Evolutionary conservation across 805 yeast species (phyloP).

Genomic region (Starmerella geochares): DNA sequence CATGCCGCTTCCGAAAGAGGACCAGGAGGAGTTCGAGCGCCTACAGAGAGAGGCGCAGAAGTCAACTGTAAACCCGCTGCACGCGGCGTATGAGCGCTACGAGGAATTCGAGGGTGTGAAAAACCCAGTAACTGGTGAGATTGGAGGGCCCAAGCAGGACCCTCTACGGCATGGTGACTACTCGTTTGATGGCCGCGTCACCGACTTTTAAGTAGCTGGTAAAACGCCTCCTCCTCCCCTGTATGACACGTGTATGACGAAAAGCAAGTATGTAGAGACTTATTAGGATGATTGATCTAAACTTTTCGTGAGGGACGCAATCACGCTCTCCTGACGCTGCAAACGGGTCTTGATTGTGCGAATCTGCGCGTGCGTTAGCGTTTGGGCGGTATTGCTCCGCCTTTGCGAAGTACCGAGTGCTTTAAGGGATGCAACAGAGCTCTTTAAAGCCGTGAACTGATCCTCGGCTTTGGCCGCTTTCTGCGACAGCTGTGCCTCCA

Average conservation of each 20-base stretch:
- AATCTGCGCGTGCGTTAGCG: not conserved
- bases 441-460: constrained; percentile 2
- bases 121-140: constrained; percentile 88
- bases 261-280: not conserved
- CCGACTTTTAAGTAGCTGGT: constrained; percentile 59
- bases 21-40: constrained; percentile 84
- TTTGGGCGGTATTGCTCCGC: not conserved
- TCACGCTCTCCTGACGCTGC: constrained; percentile 13
- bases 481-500: constrained; percentile 31
- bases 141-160: constrained; percentile 96
- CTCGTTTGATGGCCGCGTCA: constrained; percentile 91
- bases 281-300: not conserved
- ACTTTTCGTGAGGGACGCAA: constrained; percentile 7
- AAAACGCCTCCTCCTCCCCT: too few relatives aligned
- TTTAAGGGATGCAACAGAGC: not conserved
- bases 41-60: constrained; percentile 65
- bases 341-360: constrained; percentile 6
- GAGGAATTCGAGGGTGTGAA: constrained; percentile 94
- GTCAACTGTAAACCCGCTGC: constrained; percentile 41
- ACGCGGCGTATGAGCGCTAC: constrained; percentile 57
- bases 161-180: constrained; percentile 87
- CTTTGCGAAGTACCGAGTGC: not conserved
- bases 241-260: not conserved
- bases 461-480: constrained; percentile 20
- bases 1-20: constrained; percentile 64